These are phyloP conservation scores for Yamadazyma triangularis DNA, from an alignment of 1,139 yeast genomes.

Conservation along the genomic window DNA sequence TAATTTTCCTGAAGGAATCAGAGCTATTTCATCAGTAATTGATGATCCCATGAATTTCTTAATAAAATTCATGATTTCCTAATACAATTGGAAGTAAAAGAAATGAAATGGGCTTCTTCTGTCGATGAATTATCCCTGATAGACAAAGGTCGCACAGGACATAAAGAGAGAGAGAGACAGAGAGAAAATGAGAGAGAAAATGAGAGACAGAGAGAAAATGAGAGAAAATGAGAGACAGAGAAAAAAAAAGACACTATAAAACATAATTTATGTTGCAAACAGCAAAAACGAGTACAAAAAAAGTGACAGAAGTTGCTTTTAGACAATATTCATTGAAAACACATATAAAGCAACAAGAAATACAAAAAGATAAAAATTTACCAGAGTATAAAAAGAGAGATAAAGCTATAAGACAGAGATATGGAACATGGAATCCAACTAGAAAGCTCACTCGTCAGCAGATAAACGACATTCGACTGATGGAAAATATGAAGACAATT, in stretches of 20 bases:
- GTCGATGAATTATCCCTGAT: too few relatives aligned
- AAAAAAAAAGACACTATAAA: too few relatives aligned
- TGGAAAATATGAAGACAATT: constrained; percentile 57
- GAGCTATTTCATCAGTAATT: constrained; percentile 63
- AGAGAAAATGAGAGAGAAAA: too few relatives aligned
- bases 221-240: too few relatives aligned
- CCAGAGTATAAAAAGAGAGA: constrained; percentile 67
- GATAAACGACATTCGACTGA: constrained; percentile 59
- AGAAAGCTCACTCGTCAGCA: constrained; percentile 65
- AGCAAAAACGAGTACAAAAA: too few relatives aligned
- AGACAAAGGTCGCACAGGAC: too few relatives aligned
- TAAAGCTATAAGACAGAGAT: constrained; percentile 54
- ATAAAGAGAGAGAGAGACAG: too few relatives aligned
- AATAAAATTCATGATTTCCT: constrained; percentile 89
- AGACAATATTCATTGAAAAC: constrained; percentile 2
- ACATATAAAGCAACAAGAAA: constrained; percentile 5
- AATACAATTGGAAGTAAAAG: too few relatives aligned
- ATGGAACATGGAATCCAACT: constrained; percentile 67
- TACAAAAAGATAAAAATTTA: constrained; percentile 4
- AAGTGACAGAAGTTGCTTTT: too few relatives aligned
- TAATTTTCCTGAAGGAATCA: constrained; percentile 77
- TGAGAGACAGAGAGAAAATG: too few relatives aligned
- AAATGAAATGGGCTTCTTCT: too few relatives aligned
- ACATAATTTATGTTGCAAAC: too few relatives aligned
- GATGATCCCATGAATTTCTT: constrained; percentile 62